phyloP scores from a whole-genome alignment of 1,284 basidiomycete genomes.

The Veloporphyrellus conicus region DNA sequence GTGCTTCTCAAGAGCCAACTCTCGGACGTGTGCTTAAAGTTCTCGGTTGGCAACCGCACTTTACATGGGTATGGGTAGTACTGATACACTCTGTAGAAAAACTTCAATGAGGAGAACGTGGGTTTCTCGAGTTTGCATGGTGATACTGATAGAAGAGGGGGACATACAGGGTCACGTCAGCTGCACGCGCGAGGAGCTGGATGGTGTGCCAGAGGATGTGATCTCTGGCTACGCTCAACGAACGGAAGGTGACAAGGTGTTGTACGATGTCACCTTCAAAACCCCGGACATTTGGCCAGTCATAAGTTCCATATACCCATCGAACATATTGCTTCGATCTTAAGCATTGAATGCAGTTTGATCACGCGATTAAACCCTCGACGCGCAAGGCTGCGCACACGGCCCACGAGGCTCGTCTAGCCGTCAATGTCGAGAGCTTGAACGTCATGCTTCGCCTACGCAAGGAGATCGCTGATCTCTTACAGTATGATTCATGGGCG shows the following conservation, averaged over 20 bases:
- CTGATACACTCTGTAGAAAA: slow-evolving; percentile 50
- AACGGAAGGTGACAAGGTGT: slow-evolving; percentile 48
- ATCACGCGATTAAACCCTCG: slow-evolving; percentile 63
- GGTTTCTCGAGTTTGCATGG: too few relatives aligned
- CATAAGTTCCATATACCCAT: slow-evolving; percentile 37
- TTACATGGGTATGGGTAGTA: neutral
- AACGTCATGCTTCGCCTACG: slow-evolving; percentile 62
- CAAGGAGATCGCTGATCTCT: slow-evolving; percentile 59
- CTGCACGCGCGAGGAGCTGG: slow-evolving; percentile 67
- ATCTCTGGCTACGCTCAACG: slow-evolving; percentile 66
- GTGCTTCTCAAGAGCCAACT: slow-evolving; percentile 64
- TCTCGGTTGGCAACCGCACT: slow-evolving; percentile 47
- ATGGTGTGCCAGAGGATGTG: slow-evolving; percentile 72
- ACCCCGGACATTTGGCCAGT: slow-evolving; percentile 72
- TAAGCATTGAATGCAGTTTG: slow-evolving; percentile 48
- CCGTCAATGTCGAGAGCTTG: slow-evolving; percentile 65
- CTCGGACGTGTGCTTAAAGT: slow-evolving; percentile 68
- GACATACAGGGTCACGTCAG: slow-evolving; percentile 52
- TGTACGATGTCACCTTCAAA: slow-evolving; percentile 55
- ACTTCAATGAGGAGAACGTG: slow-evolving; percentile 80
- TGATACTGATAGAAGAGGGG: too few relatives aligned
- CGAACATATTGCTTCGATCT: neutral
- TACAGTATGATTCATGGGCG: slow-evolving; percentile 74
- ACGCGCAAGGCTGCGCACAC: slow-evolving; percentile 63
- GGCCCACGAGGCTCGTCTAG: slow-evolving; percentile 62